Conservation (phyloP, 306 rosid genomes). For the Crataegus laevigata region DNA sequence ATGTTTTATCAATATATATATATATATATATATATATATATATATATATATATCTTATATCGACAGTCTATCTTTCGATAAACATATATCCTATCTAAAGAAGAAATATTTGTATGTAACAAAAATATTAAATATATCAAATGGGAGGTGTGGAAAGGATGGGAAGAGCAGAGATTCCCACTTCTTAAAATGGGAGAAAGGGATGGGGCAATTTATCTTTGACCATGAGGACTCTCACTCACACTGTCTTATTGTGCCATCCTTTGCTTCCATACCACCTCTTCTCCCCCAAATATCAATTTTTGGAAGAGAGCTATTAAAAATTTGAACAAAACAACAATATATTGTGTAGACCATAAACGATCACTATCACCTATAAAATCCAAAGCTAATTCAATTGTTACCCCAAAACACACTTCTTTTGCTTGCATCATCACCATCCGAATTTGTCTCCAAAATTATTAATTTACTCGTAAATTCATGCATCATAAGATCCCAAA, state of each 20-base stretch:
- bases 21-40: too few relatives aligned
- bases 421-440: slow-evolving; percentile 54
- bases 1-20: background rate
- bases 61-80: background rate
- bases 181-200: slow-evolving; percentile 49
- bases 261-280: slow-evolving; percentile 49
- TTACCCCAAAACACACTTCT: slow-evolving; percentile 43
- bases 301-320: slow-evolving; percentile 4
- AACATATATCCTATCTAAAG: background rate
- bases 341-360: slow-evolving; percentile 7
- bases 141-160: slow-evolving; percentile 58
- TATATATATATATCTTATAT: too few relatives aligned
- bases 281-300: slow-evolving; percentile 19
- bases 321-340: slow-evolving; percentile 19
- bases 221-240: slow-evolving; percentile 41
- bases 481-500: slow-evolving; percentile 23
- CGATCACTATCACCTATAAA: slow-evolving; percentile 37
- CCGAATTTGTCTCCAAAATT: slow-evolving; percentile 56
- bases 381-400: slow-evolving; percentile 62
- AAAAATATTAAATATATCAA: slow-evolving; percentile 14
- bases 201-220: slow-evolving; percentile 64
- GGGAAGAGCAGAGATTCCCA: slow-evolving; percentile 87
- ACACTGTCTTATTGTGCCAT: slow-evolving; percentile 23
- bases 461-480: slow-evolving; percentile 33
- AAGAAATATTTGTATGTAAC: background rate